These are phyloP conservation scores for Talaromyces sp. DNA, from an alignment of 2,329 filamentous ascomycete species.

Conservation along the genomic window DNA sequence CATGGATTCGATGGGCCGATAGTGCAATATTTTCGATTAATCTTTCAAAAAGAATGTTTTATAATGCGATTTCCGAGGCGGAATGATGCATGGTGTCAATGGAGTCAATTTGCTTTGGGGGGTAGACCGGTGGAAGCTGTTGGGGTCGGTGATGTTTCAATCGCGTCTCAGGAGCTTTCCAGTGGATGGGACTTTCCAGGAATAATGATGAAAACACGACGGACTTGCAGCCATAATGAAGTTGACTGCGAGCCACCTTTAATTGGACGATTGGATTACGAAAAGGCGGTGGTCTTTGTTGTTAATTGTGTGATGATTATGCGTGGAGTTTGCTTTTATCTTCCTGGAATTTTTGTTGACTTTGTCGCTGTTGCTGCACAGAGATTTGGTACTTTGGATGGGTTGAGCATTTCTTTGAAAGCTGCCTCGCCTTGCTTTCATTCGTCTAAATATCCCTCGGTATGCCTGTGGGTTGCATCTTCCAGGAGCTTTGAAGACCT, in stretches of 20 bases:
- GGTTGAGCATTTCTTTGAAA: constrained; percentile 3
- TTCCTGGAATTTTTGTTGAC: background rate
- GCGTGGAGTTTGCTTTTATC: constrained; percentile 7
- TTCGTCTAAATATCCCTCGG: constrained; percentile 3
- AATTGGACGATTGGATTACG: constrained; percentile 6
- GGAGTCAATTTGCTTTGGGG: constrained; percentile 7
- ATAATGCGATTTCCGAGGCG: constrained; percentile 4
- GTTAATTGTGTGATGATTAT: constrained; percentile 6
- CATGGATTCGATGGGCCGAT: background rate
- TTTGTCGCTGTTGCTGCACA: constrained; percentile 7
- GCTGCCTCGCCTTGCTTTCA: background rate
- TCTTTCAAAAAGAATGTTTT: constrained; percentile 10
- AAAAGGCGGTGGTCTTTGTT: constrained; percentile 13
- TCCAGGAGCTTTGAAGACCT: constrained; percentile 13
- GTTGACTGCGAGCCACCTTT: constrained; percentile 11
- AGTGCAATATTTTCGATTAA: background rate
- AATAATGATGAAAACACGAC: constrained; percentile 13
- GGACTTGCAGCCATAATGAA: constrained; percentile 13
- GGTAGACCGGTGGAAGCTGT: constrained; percentile 3
- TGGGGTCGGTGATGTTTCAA: constrained; percentile 3
- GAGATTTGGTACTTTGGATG: constrained; percentile 5
- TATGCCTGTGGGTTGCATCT: constrained; percentile 12
- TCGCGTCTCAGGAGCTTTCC: constrained; percentile 1
- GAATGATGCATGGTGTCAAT: constrained; percentile 12
- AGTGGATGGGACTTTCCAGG: background rate